These are phyloP conservation scores for Pseudoscleropodium purum DNA, from an alignment of 225 moss, liverwort and hornwort genomes.

Conservation along the genomic window DNA sequence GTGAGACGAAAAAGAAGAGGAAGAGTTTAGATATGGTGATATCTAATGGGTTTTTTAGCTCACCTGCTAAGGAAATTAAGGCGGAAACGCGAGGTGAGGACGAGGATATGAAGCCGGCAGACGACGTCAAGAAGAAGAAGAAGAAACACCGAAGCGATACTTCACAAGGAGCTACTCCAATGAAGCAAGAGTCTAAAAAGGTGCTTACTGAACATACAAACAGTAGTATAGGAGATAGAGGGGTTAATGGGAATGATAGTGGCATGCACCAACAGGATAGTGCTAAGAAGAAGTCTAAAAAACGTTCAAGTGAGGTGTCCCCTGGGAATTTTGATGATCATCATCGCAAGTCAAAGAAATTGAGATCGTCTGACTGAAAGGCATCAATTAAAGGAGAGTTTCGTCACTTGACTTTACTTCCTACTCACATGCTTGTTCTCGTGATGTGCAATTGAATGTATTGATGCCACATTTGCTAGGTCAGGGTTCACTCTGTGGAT, in stretches of 20 bases:
- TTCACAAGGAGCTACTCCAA: not conserved
- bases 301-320: conserved; percentile 24
- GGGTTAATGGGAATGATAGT: conserved; percentile 1
- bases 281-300: conserved; percentile 21
- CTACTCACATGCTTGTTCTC: not conserved
- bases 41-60: not conserved
- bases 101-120: conserved; percentile 1
- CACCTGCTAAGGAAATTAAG: not conserved
- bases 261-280: conserved; percentile 12
- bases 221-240: conserved; percentile 7
- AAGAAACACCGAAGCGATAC: conserved; percentile 4
- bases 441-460: not conserved
- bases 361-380: conserved; percentile 15
- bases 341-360: conserved; percentile 28
- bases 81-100: not conserved
- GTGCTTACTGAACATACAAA: conserved; percentile 2
- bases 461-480: not conserved
- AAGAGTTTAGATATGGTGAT: conserved; percentile 1
- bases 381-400: not conserved
- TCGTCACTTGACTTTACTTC: not conserved
- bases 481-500: not conserved
- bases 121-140: conserved; percentile 11
- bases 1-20: conserved; percentile 29
- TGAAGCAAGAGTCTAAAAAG: conserved; percentile 5
- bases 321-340: conserved; percentile 10